Percentiles rank a stretch among this genome's conserved stretches.
Evolutionary conservation across 2,329 filamentous ascomycete genomes (phyloP).

Genomic region (Claviceps fusiformis): DNA sequence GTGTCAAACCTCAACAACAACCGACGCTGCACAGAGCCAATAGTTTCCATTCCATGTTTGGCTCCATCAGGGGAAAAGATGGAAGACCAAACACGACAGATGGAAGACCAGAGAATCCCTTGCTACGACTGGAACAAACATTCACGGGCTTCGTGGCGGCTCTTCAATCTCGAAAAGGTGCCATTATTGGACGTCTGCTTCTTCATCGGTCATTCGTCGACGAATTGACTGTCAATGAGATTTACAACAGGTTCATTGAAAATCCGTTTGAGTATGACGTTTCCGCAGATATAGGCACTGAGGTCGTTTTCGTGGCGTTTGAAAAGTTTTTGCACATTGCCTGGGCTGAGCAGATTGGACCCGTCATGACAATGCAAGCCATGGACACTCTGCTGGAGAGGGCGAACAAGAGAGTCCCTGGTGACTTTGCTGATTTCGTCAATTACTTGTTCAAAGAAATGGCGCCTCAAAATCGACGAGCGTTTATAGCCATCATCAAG

Average conservation of each 20-base stretch:
- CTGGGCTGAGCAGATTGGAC: constrained; percentile 80
- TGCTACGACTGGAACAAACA: constrained; percentile 68
- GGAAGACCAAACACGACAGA: constrained; percentile 27
- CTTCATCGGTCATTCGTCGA: constrained; percentile 58
- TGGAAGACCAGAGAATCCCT: constrained; percentile 46
- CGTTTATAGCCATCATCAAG: constrained; percentile 72
- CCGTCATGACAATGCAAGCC: constrained; percentile 59
- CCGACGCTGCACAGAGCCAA: constrained; percentile 28
- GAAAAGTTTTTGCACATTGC: constrained; percentile 83
- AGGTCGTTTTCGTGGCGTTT: constrained; percentile 81
- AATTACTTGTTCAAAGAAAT: constrained; percentile 50
- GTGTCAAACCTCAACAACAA: constrained; percentile 27
- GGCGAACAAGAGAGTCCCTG: constrained; percentile 51
- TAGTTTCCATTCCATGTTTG: constrained; percentile 40
- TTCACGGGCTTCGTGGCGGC: constrained; percentile 73
- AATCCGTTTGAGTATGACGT: constrained; percentile 66
- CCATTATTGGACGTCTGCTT: constrained; percentile 66
- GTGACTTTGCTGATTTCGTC: constrained; percentile 60
- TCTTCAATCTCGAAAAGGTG: constrained; percentile 72
- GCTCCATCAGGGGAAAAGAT: constrained; percentile 37
- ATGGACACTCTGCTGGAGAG: constrained; percentile 63
- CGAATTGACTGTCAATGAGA: constrained; percentile 69
- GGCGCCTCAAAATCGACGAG: constrained; percentile 58
- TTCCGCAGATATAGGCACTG: constrained; percentile 61
- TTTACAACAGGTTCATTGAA: constrained; percentile 81